Percentiles rank a stretch among this genome's conserved stretches.
Evolutionary conservation across 2,329 filamentous ascomycete genomes (phyloP).

Genomic region (Hansfordia pulvinata): DNA sequence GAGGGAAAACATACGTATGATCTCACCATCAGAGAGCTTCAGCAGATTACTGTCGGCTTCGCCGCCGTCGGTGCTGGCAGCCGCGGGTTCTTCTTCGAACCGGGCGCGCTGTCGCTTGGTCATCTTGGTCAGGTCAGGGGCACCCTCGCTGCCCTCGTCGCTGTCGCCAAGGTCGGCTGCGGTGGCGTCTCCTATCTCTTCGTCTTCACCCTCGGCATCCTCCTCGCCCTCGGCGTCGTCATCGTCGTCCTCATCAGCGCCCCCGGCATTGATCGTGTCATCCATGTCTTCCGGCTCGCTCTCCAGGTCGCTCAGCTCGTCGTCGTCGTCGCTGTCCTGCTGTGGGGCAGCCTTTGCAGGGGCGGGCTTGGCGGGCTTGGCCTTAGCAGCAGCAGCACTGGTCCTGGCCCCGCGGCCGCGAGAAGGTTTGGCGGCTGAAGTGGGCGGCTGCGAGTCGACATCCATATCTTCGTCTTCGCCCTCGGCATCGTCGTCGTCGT

Average conservation of each 20-base stretch:
- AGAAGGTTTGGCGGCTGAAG: too few relatives aligned
- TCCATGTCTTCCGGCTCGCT: conserved; percentile 34
- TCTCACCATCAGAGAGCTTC: conserved; percentile 46
- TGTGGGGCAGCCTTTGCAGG: conserved; percentile 10
- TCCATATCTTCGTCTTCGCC: conserved; percentile 38
- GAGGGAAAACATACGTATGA: too few relatives aligned
- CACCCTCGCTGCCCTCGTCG: conserved; percentile 30
- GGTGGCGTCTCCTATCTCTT: too few relatives aligned
- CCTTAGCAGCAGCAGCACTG: too few relatives aligned
- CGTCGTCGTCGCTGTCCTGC: conserved; percentile 35
- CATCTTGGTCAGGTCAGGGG: conserved; percentile 44
- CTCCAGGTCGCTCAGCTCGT: conserved; percentile 41
- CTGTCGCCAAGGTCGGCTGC: conserved; percentile 28
- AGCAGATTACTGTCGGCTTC: conserved; percentile 35
- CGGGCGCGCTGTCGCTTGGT: conserved; percentile 46
- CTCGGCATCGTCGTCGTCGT: conserved; percentile 26
- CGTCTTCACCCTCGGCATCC: conserved; percentile 22
- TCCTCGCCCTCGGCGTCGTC: conserved; percentile 25
- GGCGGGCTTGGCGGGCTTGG: conserved; percentile 33
- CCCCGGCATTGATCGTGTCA: conserved; percentile 27
- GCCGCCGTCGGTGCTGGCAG: too few relatives aligned
- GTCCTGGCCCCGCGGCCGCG: too few relatives aligned
- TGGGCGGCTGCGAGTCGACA: conserved; percentile 18
- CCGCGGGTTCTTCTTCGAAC: conserved; percentile 45
- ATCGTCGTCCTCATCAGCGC: conserved; percentile 22